Evolutionary conservation across 176 grass and related monocot genomes (phyloP).

Genomic region (Otatea glauca): DNA sequence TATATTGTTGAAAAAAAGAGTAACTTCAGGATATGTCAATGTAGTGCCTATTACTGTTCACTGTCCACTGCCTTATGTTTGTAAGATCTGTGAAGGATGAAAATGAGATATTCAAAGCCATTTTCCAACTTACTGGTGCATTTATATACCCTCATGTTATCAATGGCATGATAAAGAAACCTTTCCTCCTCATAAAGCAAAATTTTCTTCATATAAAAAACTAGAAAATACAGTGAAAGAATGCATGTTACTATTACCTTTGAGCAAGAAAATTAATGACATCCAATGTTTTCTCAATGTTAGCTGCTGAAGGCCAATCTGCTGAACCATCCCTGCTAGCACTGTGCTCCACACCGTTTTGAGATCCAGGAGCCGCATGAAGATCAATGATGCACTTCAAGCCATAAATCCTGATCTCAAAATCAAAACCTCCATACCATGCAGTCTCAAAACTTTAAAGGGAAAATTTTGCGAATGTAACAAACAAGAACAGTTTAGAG

Average conservation of each 20-base stretch:
- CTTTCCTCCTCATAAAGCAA: not conserved
- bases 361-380: conserved; percentile 87
- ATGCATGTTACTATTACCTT: conserved; percentile 63
- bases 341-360: conserved; percentile 94
- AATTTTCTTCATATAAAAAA: not conserved
- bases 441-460: conserved; percentile 24
- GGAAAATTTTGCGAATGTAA: conserved; percentile 2
- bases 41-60: not conserved
- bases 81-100: conserved; percentile 2
- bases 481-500: conserved; percentile 47
- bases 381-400: conserved; percentile 97
- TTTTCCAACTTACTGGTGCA: not conserved
- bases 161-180: conserved; percentile 11
- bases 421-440: conserved; percentile 40
- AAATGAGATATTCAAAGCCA: not conserved
- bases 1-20: conserved; percentile 15
- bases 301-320: conserved; percentile 64
- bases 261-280: conserved; percentile 77
- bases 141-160: conserved; percentile 21
- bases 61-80: not conserved
- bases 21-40: not conserved
- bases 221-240: conserved; percentile 8
- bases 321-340: conserved; percentile 90
- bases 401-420: conserved; percentile 67
- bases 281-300: conserved; percentile 73